Evolutionary conservation across 2,329 filamentous ascomycete genomes (phyloP), one percentile per base, ranked within the genome.

Genomic region (Pyrenochaeta sp.): DNA sequence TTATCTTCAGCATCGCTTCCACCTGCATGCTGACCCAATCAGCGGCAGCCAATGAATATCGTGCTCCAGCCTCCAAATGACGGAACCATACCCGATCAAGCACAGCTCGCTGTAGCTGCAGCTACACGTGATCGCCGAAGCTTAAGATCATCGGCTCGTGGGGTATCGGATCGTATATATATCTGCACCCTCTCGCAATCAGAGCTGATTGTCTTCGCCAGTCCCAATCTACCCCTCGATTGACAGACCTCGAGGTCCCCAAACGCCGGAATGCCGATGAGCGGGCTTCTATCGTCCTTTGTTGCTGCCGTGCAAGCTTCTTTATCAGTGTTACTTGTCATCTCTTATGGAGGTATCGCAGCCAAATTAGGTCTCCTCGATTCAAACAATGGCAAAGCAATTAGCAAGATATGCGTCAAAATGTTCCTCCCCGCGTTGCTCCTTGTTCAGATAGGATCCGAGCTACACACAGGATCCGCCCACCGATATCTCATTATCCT

Each of bases 241-340:
- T 29, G 20, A 18, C 7, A 11, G 14, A 21, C 11, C n/a, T 9
- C 18, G 35, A 44, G 12, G 21, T 45, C n/a, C 32, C 7, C 6
- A 14, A n/a, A 12, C 14, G n/a, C 18, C 37, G 32, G 18, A 27
- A 20, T 31, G 17, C 23, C 27, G 15, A 53, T 53, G 51, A 35
- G 45, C 15, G 45, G 45, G 5, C 45, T 56, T 31, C 49, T 71
- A 21, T 54, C 65, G 58, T 80, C 76, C 14, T 83, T 85, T 54
- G 64, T 83, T 9, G 81, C 81, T 21, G 82, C 82, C 2, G 66
- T 85, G 20, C 82, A 85, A 66, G 83, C 83, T 20, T 83, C 80
- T 32, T 65, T 84, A 3, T 81, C 81, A 2, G 82, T 85, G 0
- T 66, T 85, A 3, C 69, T 85, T 3, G 83, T 83, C 31, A 82